phyloP scores from a whole-genome alignment of 345 rosid genomes.

The Mercurialis annua region DNA sequence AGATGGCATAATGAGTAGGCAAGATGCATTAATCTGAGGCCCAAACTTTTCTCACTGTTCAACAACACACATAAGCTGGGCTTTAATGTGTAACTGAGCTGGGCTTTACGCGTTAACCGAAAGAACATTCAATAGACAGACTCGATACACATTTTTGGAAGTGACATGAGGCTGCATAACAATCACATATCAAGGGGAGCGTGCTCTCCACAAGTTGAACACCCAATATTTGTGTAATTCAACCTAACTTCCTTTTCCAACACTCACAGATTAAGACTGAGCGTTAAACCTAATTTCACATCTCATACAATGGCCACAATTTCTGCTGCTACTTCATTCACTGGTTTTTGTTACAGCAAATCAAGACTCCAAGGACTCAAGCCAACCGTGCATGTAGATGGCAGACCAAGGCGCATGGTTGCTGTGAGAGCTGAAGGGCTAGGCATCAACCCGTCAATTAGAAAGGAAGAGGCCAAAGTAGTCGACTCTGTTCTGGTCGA shows the following conservation, averaged over 20 bases:
- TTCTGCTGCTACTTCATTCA: conserved; percentile 17
- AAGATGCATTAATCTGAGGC: no score
- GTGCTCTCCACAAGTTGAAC: conserved; percentile 57
- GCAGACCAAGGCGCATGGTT: conserved; percentile 34
- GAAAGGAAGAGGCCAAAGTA: conserved; percentile 84
- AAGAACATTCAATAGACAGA: no score
- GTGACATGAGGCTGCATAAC: no score
- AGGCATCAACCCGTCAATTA: conserved; percentile 66
- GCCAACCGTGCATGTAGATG: conserved; percentile 11
- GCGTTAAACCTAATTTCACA: background rate
- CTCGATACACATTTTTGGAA: no score
- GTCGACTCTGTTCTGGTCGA: conserved; percentile 70
- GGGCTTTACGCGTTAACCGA: no score
- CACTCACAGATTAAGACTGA: background rate
- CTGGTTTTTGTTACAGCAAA: conserved; percentile 29
- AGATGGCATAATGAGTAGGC: no score
- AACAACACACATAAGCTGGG: no score
- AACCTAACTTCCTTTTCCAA: background rate
- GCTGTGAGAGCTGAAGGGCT: conserved; percentile 67
- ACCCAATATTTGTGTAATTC: background rate
- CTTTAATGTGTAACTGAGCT: no score
- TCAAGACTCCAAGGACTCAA: conserved; percentile 18
- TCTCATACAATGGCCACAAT: conserved; percentile 37
- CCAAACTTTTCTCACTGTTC: no score
- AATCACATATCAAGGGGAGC: conserved; percentile 14